Evolutionary conservation across 1,139 yeast genomes (phyloP), one percentile per base, ranked within the genome.

Genomic region (Scheffersomyces cryptocercus): DNA sequence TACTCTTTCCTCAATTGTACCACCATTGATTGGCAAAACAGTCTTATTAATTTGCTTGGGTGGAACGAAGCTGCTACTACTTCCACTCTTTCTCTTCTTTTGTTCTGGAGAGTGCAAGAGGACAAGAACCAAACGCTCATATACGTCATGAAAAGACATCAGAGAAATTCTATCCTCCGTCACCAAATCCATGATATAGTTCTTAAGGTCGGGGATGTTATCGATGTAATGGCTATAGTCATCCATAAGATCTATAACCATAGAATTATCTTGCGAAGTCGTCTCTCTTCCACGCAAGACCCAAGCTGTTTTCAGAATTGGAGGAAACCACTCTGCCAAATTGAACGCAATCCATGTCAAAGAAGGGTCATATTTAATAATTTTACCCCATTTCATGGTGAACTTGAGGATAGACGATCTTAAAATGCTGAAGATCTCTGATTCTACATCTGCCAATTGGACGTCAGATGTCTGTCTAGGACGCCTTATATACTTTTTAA

Each of bases 241-340:
- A 45, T 72, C 70, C 43, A 71, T 64, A 14, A 80, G 53, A 44
- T 77, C 68, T 46, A 77, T 72, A 12, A 70, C 58, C 29, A 65
- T 59, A 16, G 64, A 50, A 40, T 65, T 59, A 12, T 58, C 51
- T 29, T 46, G 45, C 7, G 58, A 48, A 2, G 59, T 46, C 29
- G 59, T 52, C 49, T 71, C 77, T 46, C 78, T 62, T 2, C 79
- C 79, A 15, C 67, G 64, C 39, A 74, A 58, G 5, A 74, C 78
- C 73, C 72, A 72, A 1, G 70, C 62, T 12, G 77, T 70, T 28
- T 68, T 62, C 3, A 70, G 68, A 29, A 74, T 62, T 3, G 89
- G 88, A 6, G 96, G 95, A 31, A 85, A 77, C 96, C 96, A 89
- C 62, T 89, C 96, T 1, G 96, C 95, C 41, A 91, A 68, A 8